These are phyloP conservation scores for Sphaerosporella brunnea DNA, from an alignment of 495 filamentous ascomycete genomes.

Conservation along the genomic window DNA sequence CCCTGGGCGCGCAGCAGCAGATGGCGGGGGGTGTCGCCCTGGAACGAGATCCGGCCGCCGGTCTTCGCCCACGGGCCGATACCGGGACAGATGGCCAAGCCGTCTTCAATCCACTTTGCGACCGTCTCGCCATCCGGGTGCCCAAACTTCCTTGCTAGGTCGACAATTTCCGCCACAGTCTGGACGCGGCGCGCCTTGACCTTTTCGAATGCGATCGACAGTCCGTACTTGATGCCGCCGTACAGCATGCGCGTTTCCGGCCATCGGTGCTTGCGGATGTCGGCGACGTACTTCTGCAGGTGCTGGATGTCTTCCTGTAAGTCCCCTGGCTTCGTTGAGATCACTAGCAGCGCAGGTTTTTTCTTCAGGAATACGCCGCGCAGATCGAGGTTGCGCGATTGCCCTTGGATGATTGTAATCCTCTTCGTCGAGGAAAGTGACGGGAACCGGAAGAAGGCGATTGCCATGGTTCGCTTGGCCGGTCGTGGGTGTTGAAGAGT, in stretches of 20 bases:
- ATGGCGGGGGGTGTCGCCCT: no score
- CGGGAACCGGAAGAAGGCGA: not conserved
- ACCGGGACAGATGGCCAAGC: not conserved
- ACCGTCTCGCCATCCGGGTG: not conserved
- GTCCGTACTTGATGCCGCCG: not conserved
- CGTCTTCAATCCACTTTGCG: not conserved
- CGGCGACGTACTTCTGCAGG: not conserved
- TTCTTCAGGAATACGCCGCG: not conserved
- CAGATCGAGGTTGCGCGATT: not conserved
- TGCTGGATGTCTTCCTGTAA: not conserved
- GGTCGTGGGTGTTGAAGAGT: no score
- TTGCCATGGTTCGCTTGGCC: not conserved
- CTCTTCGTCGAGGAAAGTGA: not conserved
- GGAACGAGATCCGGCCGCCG: not conserved
- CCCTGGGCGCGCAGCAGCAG: no score
- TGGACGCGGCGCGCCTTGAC: not conserved
- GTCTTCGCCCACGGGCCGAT: not conserved
- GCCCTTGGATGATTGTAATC: not conserved
- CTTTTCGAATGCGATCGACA: slow-evolving; percentile 1
- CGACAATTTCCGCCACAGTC: not conserved
- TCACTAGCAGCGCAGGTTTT: not conserved
- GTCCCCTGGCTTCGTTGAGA: not conserved
- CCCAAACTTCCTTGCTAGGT: not conserved
- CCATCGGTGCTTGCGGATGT: not conserved
- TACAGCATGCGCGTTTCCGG: not conserved